Evolutionary conservation across 2,329 filamentous ascomycete genomes (phyloP).

Genomic region (Fusarium luffae): DNA sequence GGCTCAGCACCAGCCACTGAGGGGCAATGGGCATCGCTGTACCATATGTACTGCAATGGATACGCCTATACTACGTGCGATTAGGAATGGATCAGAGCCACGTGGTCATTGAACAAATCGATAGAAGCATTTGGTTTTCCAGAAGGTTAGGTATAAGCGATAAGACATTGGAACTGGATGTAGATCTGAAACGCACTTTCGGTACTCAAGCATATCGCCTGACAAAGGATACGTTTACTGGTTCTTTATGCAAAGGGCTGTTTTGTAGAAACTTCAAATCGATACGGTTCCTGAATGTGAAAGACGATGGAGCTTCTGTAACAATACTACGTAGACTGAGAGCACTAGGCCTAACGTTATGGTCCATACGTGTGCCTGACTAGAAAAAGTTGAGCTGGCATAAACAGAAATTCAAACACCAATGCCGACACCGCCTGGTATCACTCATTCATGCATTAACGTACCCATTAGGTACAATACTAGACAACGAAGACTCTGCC

Average conservation of each 20-base stretch:
- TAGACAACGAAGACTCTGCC: not conserved
- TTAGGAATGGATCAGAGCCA: not conserved
- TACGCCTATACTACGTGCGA: not conserved
- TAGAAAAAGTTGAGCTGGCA: not conserved
- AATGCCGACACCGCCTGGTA: not conserved
- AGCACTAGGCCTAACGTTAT: not conserved
- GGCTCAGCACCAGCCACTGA: not conserved
- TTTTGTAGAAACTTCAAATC: not conserved
- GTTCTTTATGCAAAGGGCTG: not conserved
- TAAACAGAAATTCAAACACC: slow-evolving; percentile 1
- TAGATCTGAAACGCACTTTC: not conserved
- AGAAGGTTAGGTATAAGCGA: not conserved
- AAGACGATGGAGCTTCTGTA: not conserved
- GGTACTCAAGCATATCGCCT: not conserved
- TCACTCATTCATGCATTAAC: not conserved
- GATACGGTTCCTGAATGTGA: not conserved
- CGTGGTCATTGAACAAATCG: not conserved
- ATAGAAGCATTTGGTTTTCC: slow-evolving; percentile 2
- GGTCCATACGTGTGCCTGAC: not conserved
- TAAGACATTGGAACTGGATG: not conserved
- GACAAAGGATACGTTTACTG: not conserved
- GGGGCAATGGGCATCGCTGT: not conserved
- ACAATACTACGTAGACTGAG: not conserved
- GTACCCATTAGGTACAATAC: not conserved
- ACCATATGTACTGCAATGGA: not conserved